These are phyloP conservation scores for Kitagawia praeruptora DNA, from an alignment of 129 eudicot genomes.

Conservation along the genomic window DNA sequence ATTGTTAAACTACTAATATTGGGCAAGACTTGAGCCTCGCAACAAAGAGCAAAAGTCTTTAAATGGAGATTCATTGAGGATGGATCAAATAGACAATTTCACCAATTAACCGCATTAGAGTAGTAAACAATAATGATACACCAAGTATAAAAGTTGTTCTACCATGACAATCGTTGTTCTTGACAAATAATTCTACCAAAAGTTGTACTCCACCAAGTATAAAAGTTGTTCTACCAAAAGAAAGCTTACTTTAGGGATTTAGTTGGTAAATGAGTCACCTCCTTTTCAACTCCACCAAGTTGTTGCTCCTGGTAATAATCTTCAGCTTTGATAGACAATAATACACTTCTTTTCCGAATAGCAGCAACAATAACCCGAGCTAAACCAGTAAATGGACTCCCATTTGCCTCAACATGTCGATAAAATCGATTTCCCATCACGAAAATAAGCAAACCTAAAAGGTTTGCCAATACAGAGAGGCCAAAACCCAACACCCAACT, in stretches of 20 bases:
- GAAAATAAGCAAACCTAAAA: slow-evolving; percentile 32
- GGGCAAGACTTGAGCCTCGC: neutral
- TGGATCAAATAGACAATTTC: too few relatives aligned
- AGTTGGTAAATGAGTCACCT: slow-evolving; percentile 3
- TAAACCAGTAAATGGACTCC: slow-evolving; percentile 44
- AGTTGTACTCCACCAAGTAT: too few relatives aligned
- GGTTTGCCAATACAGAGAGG: slow-evolving; percentile 28
- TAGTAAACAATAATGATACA: too few relatives aligned
- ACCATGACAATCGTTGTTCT: neutral
- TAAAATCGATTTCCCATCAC: slow-evolving; percentile 33
- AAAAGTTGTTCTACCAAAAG: too few relatives aligned
- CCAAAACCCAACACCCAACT: slow-evolving; percentile 40
- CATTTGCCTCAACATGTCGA: slow-evolving; percentile 29
- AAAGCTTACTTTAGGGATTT: slow-evolving; percentile 26
- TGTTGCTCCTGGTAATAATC: slow-evolving; percentile 25
- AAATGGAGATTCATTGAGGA: neutral
- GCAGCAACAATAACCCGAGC: slow-evolving; percentile 51
- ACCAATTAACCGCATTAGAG: too few relatives aligned
- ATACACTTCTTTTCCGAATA: slow-evolving; percentile 17
- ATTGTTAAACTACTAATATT: neutral
- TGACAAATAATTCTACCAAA: neutral
- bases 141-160: too few relatives aligned
- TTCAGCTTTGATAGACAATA: slow-evolving; percentile 4
- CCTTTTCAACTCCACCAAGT: neutral
- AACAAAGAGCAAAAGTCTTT: neutral